phyloP scores from a whole-genome alignment of 768 basidiomycete species.

The Termitomyces sp. region DNA sequence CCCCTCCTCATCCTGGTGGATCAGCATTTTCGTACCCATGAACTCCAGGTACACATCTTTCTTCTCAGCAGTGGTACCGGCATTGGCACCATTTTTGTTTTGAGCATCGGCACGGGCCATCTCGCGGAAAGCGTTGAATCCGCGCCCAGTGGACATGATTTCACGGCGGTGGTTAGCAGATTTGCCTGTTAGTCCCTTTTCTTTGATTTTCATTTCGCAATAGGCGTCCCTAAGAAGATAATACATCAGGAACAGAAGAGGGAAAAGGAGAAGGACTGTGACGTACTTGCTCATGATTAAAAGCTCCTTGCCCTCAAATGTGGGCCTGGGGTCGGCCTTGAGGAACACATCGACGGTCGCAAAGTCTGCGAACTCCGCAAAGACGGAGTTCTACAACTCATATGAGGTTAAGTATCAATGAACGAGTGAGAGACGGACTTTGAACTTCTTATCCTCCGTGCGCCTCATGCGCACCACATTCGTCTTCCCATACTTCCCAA shows the following conservation, averaged over 20 bases:
- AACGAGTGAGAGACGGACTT: slow-evolving; percentile 40
- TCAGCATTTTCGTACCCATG: slow-evolving; percentile 63
- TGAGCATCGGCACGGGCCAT: slow-evolving; percentile 33
- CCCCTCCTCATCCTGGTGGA: slow-evolving; percentile 56
- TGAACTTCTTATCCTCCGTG: slow-evolving; percentile 80
- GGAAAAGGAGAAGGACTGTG: not conserved
- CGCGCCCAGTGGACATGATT: slow-evolving; percentile 40
- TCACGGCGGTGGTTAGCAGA: slow-evolving; percentile 58
- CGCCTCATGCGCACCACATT: slow-evolving; percentile 88
- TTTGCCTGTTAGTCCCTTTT: slow-evolving; percentile 82
- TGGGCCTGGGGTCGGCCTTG: slow-evolving; percentile 73
- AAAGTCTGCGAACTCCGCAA: slow-evolving; percentile 79
- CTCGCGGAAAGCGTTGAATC: slow-evolving; percentile 80
- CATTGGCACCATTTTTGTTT: slow-evolving; percentile 20
- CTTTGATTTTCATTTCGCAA: slow-evolving; percentile 94
- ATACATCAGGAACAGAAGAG: too few species aligned
- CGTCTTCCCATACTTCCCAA: slow-evolving; percentile 68
- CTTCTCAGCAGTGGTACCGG: slow-evolving; percentile 24
- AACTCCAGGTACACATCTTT: slow-evolving; percentile 71
- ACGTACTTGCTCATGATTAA: slow-evolving; percentile 84
- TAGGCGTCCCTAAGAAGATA: slow-evolving; percentile 59
- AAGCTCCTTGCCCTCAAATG: slow-evolving; percentile 72
- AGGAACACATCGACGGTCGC: slow-evolving; percentile 70
- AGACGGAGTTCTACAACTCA: slow-evolving; percentile 73
- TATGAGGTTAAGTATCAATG: not conserved